These are phyloP conservation scores for Quercus aquifolioides DNA, from an alignment of 306 rosid species.

Conservation along the genomic window DNA sequence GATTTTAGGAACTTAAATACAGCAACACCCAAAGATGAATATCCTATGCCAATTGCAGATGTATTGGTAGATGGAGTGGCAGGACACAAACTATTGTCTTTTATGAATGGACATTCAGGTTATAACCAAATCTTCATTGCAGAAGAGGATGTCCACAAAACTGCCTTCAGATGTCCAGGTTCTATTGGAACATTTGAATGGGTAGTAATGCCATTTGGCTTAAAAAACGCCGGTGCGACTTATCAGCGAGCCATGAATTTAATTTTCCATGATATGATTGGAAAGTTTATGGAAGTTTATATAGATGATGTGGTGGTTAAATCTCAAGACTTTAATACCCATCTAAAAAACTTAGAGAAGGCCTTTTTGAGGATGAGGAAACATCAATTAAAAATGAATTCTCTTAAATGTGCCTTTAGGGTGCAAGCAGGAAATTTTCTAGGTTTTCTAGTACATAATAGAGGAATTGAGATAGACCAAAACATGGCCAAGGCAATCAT, in stretches of 20 bases:
- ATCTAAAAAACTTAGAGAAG: neutral
- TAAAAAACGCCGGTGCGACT: too few relatives aligned
- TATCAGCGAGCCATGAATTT: too few relatives aligned
- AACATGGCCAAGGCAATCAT: neutral
- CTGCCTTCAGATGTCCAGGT: too few relatives aligned
- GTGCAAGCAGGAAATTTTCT: neutral
- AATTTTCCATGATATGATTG: neutral
- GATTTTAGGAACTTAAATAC: neutral
- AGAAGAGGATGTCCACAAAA: neutral
- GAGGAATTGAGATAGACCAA: neutral
- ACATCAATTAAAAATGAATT: neutral
- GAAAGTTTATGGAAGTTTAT: neutral
- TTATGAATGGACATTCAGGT: neutral
- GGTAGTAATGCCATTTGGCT: neutral
- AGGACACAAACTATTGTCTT: neutral
- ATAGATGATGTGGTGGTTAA: neutral
- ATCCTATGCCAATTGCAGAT: neutral
- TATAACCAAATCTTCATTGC: neutral
- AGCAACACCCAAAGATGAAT: neutral
- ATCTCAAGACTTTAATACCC: neutral
- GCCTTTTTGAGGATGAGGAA: neutral
- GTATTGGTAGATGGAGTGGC: neutral
- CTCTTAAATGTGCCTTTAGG: neutral
- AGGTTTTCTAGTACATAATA: neutral
- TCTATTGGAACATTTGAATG: neutral